A percentile compares a stretch with the other conserved stretches of the same genome.
These are phyloP conservation scores for Sordariomycetes sp. DNA, from an alignment of 2,329 filamentous ascomycete genomes.

Conservation along the genomic window DNA sequence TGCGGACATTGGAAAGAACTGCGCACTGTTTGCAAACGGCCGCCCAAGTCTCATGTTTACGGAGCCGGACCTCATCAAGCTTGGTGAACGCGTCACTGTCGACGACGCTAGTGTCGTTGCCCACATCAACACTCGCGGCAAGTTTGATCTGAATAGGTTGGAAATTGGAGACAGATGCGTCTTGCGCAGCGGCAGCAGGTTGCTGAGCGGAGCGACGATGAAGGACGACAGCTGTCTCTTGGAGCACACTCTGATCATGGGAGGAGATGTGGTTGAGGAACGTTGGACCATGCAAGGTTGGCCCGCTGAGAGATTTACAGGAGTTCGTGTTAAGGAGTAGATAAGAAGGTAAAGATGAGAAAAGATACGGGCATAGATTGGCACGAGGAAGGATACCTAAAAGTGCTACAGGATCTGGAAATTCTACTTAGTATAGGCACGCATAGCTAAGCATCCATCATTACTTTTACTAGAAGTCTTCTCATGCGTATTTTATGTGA, in stretches of 20 bases:
- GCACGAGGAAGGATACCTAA: no score
- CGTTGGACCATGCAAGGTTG: slow-evolving; percentile 44
- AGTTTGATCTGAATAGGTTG: slow-evolving; percentile 44
- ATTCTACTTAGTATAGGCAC: no score
- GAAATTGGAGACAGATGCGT: slow-evolving; percentile 42
- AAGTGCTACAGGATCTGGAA: no score
- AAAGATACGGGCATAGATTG: no score
- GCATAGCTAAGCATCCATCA: no score
- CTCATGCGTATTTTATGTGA: no score
- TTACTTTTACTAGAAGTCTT: no score
- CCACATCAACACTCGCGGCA: slow-evolving; percentile 47
- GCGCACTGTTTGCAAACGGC: slow-evolving; percentile 45
- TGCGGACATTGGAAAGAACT: slow-evolving; percentile 43
- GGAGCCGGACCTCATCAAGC: slow-evolving; percentile 44
- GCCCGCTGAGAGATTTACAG: slow-evolving; percentile 24
- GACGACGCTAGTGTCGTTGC: slow-evolving; percentile 47
- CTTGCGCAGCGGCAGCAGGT: slow-evolving; percentile 37
- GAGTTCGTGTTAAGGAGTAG: no score
- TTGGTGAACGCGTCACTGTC: slow-evolving; percentile 42
- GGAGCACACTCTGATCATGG: slow-evolving; percentile 49
- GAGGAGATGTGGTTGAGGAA: slow-evolving; percentile 43
- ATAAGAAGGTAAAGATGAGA: no score
- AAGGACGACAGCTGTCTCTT: slow-evolving; percentile 41
- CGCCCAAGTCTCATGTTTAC: slow-evolving; percentile 43
- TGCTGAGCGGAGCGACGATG: slow-evolving; percentile 45